phyloP scores from a whole-genome alignment of 257 asterid genomes.

The Ligustrum vulgare region DNA sequence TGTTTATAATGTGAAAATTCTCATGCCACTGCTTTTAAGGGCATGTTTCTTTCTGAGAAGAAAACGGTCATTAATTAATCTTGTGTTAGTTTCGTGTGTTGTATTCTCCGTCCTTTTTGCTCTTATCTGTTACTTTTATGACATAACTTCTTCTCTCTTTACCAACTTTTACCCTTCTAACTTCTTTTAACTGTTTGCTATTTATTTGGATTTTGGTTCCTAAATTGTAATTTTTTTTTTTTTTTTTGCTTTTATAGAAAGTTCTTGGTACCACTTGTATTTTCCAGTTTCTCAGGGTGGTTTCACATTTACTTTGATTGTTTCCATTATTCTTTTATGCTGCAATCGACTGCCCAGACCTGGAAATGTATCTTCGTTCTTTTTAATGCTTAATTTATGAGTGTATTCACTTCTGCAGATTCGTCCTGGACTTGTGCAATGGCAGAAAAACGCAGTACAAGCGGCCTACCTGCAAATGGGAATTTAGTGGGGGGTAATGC shows the following conservation, averaged over 20 bases:
- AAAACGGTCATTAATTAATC: background rate
- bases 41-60: background rate
- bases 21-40: background rate
- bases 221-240: background rate
- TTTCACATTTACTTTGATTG: background rate
- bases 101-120: background rate
- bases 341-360: background rate
- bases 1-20: background rate
- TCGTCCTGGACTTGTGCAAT: slow-evolving; percentile 26
- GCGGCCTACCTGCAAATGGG: slow-evolving; percentile 36
- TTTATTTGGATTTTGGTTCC: background rate
- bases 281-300: background rate
- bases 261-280: background rate
- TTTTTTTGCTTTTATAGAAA: background rate
- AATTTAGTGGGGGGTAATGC: slow-evolving; percentile 37
- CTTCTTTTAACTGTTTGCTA: background rate
- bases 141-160: background rate
- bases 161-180: background rate
- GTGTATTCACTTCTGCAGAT: background rate
- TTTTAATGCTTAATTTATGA: background rate
- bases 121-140: background rate
- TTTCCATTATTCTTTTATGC: background rate
- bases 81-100: background rate
- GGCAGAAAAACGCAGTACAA: slow-evolving; percentile 45
- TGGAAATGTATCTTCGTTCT: background rate